These are phyloP conservation scores for Euphorbia neoarborescens DNA, from an alignment of 441 rosid species.

Conservation along the genomic window DNA sequence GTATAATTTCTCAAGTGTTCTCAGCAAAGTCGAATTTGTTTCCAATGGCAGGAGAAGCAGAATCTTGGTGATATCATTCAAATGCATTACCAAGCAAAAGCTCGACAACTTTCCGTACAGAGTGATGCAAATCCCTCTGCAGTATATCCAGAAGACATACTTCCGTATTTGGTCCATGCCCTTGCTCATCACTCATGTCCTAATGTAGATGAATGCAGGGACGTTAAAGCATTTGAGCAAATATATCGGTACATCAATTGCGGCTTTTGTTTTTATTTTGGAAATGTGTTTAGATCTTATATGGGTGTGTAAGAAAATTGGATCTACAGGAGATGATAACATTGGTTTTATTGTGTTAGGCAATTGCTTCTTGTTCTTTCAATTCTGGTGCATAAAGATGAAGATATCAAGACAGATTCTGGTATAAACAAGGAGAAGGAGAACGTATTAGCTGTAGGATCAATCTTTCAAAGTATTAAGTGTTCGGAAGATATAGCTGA, in stretches of 20 bases:
- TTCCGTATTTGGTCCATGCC: constrained; percentile 69
- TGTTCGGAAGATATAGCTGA: constrained; percentile 71
- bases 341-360: constrained; percentile 36
- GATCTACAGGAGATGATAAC: neutral
- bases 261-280: constrained; percentile 14
- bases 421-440: constrained; percentile 51
- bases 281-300: constrained; percentile 6
- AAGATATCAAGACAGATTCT: constrained; percentile 69
- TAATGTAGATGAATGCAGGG: constrained; percentile 69
- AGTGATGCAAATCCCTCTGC: constrained; percentile 53
- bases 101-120: constrained; percentile 60
- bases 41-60: constrained; percentile 74
- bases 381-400: constrained; percentile 72
- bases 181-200: constrained; percentile 95
- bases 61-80: constrained; percentile 80
- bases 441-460: constrained; percentile 42
- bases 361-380: constrained; percentile 64
- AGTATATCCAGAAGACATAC: constrained; percentile 60
- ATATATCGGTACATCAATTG: constrained; percentile 53
- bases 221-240: constrained; percentile 71
- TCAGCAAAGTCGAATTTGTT: constrained; percentile 16
- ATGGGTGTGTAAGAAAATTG: neutral
- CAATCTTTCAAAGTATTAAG: constrained; percentile 60
- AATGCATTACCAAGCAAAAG: constrained; percentile 76
- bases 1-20: constrained; percentile 14